Conservation (phyloP, 371 early-diverging fungal species). For the Rhizopus arrhizus region DNA sequence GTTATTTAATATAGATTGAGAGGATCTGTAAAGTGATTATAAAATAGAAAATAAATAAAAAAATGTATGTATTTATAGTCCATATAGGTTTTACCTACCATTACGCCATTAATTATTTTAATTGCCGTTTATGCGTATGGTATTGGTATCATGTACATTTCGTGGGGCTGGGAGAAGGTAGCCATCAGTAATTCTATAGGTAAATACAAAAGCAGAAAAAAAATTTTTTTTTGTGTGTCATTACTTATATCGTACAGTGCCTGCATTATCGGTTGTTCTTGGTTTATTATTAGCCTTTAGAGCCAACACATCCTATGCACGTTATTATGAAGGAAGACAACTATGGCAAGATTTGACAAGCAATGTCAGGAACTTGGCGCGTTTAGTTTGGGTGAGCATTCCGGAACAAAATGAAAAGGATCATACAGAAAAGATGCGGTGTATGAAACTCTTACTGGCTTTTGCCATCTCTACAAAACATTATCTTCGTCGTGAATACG, state of each 20-base stretch:
- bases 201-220: slow-evolving; percentile 6
- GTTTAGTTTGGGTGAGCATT: slow-evolving; percentile 69
- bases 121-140: slow-evolving; percentile 35
- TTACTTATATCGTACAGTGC: slow-evolving; percentile 28
- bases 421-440: slow-evolving; percentile 65
- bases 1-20: slow-evolving; percentile 20
- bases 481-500: slow-evolving; percentile 70
- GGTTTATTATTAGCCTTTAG: slow-evolving; percentile 76
- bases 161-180: slow-evolving; percentile 30
- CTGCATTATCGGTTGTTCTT: slow-evolving; percentile 65
- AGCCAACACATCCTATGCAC: slow-evolving; percentile 78
- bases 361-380: slow-evolving; percentile 61
- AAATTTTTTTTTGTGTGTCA: neutral
- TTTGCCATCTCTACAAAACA: slow-evolving; percentile 72
- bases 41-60: neutral
- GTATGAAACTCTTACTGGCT: slow-evolving; percentile 74
- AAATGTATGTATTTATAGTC: neutral
- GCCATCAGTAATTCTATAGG: slow-evolving; percentile 47
- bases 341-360: slow-evolving; percentile 64
- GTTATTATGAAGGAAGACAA: slow-evolving; percentile 77
- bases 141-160: slow-evolving; percentile 34
- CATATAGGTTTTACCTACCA: slow-evolving; percentile 39
- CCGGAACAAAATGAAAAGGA: slow-evolving; percentile 53
- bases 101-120: slow-evolving; percentile 32
- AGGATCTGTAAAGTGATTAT: slow-evolving; percentile 34